These are phyloP conservation scores for Echinosophora koreensis DNA, from an alignment of 306 rosid genomes.

Conservation along the genomic window DNA sequence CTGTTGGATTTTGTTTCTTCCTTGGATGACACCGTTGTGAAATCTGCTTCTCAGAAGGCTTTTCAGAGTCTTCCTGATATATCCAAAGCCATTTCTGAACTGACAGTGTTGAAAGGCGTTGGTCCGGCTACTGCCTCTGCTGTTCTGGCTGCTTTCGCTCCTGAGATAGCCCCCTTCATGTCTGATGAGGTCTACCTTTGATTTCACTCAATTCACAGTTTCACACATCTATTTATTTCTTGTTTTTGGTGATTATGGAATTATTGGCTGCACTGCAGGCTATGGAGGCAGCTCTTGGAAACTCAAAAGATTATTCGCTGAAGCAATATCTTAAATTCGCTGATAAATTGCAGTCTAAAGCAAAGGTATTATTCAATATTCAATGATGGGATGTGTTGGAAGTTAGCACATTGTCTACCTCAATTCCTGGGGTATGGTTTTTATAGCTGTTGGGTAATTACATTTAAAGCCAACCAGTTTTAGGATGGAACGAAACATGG, in stretches of 20 bases:
- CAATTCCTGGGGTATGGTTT: no score
- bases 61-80: constrained; percentile 77
- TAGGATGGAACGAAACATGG: no score
- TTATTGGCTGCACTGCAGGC: constrained; percentile 60
- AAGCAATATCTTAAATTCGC: constrained; percentile 83
- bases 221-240: not conserved
- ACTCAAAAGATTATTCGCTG: constrained; percentile 79
- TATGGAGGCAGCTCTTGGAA: constrained; percentile 81
- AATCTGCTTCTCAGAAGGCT: constrained; percentile 70
- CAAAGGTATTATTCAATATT: constrained; percentile 61
- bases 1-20: constrained; percentile 84
- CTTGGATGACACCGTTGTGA: constrained; percentile 66
- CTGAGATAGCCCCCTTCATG: constrained; percentile 84
- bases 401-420: no score
- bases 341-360: constrained; percentile 66
- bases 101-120: constrained; percentile 80
- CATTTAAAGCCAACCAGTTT: no score
- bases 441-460: no score
- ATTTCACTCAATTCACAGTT: not conserved
- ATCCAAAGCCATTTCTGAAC: constrained; percentile 72
- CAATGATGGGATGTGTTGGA: not conserved
- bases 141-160: constrained; percentile 76
- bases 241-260: not conserved
- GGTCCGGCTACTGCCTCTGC: constrained; percentile 97
- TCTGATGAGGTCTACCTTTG: constrained; percentile 76